Evolutionary conservation across 257 asterid species (phyloP).

Genomic region (Ilex aquifolium): DNA sequence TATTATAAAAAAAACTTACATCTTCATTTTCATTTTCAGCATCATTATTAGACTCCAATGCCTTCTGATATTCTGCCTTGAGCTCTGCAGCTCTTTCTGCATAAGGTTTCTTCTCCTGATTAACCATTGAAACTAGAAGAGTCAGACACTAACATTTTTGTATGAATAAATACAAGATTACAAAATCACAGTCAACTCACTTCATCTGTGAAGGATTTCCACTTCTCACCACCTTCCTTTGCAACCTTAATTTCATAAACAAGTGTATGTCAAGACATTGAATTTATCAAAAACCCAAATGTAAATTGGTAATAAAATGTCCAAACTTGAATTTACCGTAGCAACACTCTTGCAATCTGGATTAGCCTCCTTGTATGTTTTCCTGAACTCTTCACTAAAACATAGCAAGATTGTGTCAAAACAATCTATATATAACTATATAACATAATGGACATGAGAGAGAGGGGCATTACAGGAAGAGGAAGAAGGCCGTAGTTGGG

Average conservation of each 20-base stretch:
- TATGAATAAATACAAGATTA: background rate
- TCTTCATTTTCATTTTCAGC: conserved; percentile 31
- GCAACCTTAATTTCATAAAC: conserved; percentile 45
- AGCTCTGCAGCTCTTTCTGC: conserved; percentile 70
- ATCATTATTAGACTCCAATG: conserved; percentile 20
- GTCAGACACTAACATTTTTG: background rate
- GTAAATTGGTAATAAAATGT: background rate
- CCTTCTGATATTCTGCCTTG: conserved; percentile 56
- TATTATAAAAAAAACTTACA: conserved; percentile 15
- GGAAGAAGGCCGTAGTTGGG: conserved; percentile 75
- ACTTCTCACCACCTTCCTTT: conserved; percentile 78
- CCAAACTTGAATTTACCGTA: conserved; percentile 22
- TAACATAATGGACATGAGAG: background rate
- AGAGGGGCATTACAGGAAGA: conserved; percentile 51
- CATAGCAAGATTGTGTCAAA: background rate
- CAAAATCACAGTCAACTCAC: conserved; percentile 23
- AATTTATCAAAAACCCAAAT: background rate
- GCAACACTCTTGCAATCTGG: conserved; percentile 63
- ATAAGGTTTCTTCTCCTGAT: conserved; percentile 59
- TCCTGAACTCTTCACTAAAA: conserved; percentile 68
- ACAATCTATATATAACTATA: too few relatives aligned
- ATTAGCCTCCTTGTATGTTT: conserved; percentile 58
- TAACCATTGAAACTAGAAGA: background rate
- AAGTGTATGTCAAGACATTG: background rate
- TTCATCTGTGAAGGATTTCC: conserved; percentile 73